Evolutionary conservation across 805 yeast genomes (phyloP), one percentile per base, ranked within the genome.

Genomic region (Middelhovenomyces tepae): DNA sequence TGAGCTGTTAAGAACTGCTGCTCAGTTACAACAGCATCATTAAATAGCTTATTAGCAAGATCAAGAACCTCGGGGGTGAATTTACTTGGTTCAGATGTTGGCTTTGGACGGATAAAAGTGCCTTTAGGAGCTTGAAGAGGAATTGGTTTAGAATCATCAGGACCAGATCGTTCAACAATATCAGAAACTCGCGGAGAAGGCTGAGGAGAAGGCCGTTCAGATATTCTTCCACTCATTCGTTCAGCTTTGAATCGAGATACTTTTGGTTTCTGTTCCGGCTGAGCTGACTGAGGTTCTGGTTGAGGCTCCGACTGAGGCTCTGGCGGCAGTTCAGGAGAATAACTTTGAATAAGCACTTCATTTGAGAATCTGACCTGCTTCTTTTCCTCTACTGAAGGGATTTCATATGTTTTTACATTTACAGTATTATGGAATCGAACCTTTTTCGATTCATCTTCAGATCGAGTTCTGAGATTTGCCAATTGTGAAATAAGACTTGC

Each of bases 41-140:
- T 25, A 22, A 40, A 39, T 23, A 40, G 26, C 27, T 43, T 31
- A 13, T 27, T 17, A 4, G 50, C 50, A 10, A 28, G 36, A 11
- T 43, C 40, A 19, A 37, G 35, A 6, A 44, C 19, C 4, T 43
- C 48, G 43, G 74, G 68, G 46, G 73, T 78, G 22, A 8, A 8
- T 10, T 20, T 11, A 24, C 27, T 24, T 11, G 27, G 7, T 9
- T 56, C 23, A 21, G 23, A 21, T n/a, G 9, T 21, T 21, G 23
- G 9, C 10, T n/a, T n/a, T 21, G 9, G 9, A n/a, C 23, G 9
- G 10, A 9, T 21, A 21, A 21, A 9, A 21, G 23, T 21, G n/a
- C 10, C n/a, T 9, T 21, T 21, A n/a, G 23, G 9, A 21, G 9
- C 23, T 21, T 21, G 9, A 9, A n/a, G 23, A n/a, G 23, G n/a